Base-by-base conservation (phyloP, 139 green algal species). In the Picochlorum sp. region DNA sequence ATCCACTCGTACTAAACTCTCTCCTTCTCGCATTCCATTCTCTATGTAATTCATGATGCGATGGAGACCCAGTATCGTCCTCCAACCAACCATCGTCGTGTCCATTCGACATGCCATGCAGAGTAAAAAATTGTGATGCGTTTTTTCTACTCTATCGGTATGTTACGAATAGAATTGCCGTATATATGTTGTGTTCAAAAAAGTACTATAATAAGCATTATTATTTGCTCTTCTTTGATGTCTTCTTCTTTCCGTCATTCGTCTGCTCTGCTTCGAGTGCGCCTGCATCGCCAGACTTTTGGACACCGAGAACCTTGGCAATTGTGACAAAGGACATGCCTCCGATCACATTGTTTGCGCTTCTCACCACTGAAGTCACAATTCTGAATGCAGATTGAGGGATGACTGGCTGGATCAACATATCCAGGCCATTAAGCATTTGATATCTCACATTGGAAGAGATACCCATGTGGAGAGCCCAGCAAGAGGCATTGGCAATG, bases 401-500 rank as follows among this genome's bases (percentile, higher is more conserved):
- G 75, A 97, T 81, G n/a, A 81, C 44, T 37, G 77, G 77, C 28
- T 86, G 71, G 28, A 95, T 62, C 45, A 86, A 77, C 78, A 84
- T 85, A 72, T 98, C 92, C 15, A 96, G 3, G 9, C 92, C 92
- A 51, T 94, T 95, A 16, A 98, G 74, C 37, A 84, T 60, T 78
- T 98, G 92, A 73, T 98, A 97, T 6, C 92, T 78, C 38, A 95
- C 55, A 77, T 98, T 98, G 65, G 76, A 84, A 70, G 77, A 90
- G 9, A 97, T 8, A 30, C 90, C 92, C 92, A 98, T 97, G 78
- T 98, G 92, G 31, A 87, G 49, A 2, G 79, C 84, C 92, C 92
- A 98, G 34, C 82, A 86, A 37, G 69, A 75, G 3, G 92, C 83
- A 69, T 98, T 98, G 67, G 82, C 76, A 1, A 94, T 24, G 2